Conservation (phyloP, 2,329 filamentous ascomycete genomes). For the Graphilbum fragrans region DNA sequence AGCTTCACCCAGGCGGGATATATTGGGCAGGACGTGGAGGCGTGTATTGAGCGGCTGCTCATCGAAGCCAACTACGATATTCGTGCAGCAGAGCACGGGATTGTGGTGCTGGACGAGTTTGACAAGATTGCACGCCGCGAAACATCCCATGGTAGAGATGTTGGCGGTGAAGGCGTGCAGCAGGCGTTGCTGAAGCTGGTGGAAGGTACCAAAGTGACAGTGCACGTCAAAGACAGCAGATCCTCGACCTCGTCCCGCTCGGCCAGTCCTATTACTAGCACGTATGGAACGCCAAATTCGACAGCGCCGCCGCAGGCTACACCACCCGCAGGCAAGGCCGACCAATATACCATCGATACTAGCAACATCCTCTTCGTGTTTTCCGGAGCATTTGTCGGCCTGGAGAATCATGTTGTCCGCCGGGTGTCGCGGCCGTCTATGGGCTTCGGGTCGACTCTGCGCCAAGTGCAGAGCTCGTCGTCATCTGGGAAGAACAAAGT, state of each 20-base stretch:
- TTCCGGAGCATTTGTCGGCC: conserved; percentile 85
- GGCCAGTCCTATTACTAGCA: conserved; percentile 38
- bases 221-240: conserved; percentile 74
- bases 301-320: conserved; percentile 31
- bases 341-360: conserved; percentile 69
- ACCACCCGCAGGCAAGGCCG: conserved; percentile 38
- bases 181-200: conserved; percentile 93
- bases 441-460: conserved; percentile 79
- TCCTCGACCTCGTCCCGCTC: conserved; percentile 31
- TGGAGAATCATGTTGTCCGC: conserved; percentile 77
- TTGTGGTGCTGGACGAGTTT: conserved; percentile 92
- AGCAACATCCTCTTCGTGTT: conserved; percentile 97
- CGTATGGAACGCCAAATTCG: conserved; percentile 33
- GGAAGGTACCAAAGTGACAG: conserved; percentile 85
- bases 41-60: conserved; percentile 80
- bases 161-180: conserved; percentile 91
- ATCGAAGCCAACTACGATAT: conserved; percentile 86
- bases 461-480: conserved; percentile 36
- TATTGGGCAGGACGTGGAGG: conserved; percentile 95
- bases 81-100: conserved; percentile 73
- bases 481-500: conserved; percentile 33
- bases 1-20: conserved; percentile 95
- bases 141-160: conserved; percentile 80
- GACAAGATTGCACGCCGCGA: conserved; percentile 92
- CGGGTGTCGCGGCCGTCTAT: conserved; percentile 79